A percentile compares a stretch with the other conserved stretches of the same genome.
phyloP scores from a whole-genome alignment of 2,329 filamentous ascomycete genomes.

The Polytolypa hystricis region DNA sequence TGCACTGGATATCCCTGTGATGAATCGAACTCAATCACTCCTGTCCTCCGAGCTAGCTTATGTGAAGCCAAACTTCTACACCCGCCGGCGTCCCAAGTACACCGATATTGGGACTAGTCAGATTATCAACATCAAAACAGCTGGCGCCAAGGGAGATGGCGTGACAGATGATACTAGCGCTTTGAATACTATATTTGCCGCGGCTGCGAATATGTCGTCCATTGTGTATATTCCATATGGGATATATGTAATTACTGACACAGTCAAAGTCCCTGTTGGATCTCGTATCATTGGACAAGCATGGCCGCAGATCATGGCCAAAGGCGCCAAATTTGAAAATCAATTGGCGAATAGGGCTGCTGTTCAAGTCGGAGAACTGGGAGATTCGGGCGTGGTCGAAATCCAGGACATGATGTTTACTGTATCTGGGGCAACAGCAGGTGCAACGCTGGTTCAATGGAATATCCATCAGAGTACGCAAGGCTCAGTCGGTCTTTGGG shows the following conservation, averaged over 20 bases:
- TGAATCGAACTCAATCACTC: too few relatives aligned
- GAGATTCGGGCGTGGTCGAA: slow-evolving; percentile 2
- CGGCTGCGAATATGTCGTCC: slow-evolving; percentile 44
- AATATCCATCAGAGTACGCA: neutral
- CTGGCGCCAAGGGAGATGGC: slow-evolving; percentile 81
- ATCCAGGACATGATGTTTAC: slow-evolving; percentile 5
- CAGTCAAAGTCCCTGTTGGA: slow-evolving; percentile 54
- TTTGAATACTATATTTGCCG: slow-evolving; percentile 68
- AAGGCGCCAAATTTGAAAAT: too few relatives aligned
- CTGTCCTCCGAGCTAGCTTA: too few relatives aligned
- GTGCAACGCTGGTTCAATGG: slow-evolving; percentile 2
- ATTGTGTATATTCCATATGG: slow-evolving; percentile 56
- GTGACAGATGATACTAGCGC: slow-evolving; percentile 74
- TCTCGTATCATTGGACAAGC: slow-evolving; percentile 85
- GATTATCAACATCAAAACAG: too few relatives aligned
- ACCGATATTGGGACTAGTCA: too few relatives aligned
- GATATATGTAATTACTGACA: slow-evolving; percentile 50
- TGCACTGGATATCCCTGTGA: too few relatives aligned
- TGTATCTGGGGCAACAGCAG: neutral
- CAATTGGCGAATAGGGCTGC: too few relatives aligned
- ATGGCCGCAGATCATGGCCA: slow-evolving; percentile 81
- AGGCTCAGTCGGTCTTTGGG: slow-evolving; percentile 4
- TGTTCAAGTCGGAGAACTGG: slow-evolving; percentile 15
- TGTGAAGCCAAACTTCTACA: too few relatives aligned
- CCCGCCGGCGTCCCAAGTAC: slow-evolving; percentile 26